Evolutionary conservation across 495 filamentous ascomycete genomes (phyloP).

Genomic region (Annulohypoxylon bovei): DNA sequence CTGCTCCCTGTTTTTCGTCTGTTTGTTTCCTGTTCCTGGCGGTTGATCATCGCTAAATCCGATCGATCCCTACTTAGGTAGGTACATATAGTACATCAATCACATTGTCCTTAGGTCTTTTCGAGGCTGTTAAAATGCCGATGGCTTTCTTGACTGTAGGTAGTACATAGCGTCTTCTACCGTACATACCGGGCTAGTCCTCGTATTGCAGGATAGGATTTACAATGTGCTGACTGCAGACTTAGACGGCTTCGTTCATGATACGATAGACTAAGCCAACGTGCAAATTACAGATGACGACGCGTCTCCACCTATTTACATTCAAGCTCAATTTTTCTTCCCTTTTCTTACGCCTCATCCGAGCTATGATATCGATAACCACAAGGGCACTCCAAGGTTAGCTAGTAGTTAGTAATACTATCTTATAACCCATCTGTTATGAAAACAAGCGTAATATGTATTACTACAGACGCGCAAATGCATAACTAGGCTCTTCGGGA

Average conservation of each 20-base stretch:
- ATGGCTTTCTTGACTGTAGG: not conserved
- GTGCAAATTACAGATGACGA: conserved; percentile 31
- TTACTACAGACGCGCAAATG: conserved; percentile 16
- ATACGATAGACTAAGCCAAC: conserved; percentile 12
- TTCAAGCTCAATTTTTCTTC: not conserved
- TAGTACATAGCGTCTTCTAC: not conserved
- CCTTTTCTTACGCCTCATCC: not conserved
- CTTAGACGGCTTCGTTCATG: not conserved
- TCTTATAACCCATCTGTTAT: not conserved
- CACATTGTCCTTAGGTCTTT: not conserved
- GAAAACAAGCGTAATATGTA: conserved; percentile 7
- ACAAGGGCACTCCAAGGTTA: too few relatives aligned
- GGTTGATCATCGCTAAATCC: conserved; percentile 31
- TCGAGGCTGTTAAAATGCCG: conserved; percentile 8
- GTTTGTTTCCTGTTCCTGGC: conserved; percentile 35
- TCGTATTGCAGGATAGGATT: conserved; percentile 12
- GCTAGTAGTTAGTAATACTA: too few relatives aligned
- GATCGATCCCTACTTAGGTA: conserved; percentile 15
- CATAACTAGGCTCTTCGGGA: conserved; percentile 3
- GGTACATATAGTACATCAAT: too few relatives aligned
- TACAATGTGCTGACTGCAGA: conserved; percentile 25
- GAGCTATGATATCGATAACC: not conserved
- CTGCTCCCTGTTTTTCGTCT: conserved; percentile 15
- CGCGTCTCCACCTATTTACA: conserved; percentile 14
- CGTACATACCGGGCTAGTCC: not conserved